Evolutionary conservation across 805 yeast genomes (phyloP), one percentile per base, ranked within the genome.

Genomic region (Wickerhamiella brachini): DNA sequence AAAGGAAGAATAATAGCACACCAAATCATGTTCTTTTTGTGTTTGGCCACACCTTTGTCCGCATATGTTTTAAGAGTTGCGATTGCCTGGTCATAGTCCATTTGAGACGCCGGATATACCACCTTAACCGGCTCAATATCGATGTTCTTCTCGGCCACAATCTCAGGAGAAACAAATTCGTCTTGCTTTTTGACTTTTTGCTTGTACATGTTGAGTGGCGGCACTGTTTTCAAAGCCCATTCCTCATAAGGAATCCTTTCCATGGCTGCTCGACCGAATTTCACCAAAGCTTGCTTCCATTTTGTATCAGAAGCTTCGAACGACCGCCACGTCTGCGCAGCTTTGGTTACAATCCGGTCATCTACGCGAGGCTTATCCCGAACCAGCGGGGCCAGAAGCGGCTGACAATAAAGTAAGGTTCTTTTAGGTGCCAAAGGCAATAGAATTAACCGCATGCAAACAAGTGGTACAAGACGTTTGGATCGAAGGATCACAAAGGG

Each of bases 211-310:
- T 69, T 66, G 52, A 77, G 74, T 2, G 88, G 79, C 0, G 97
- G 97, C 22, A 90, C 76, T 2, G 90, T 76, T 54, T 79, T 72
- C 53, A 89, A 69, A 45, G 87, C 77, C 59, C 78, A 76, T 61
- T 89, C 97, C 56, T 81, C 80, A 77, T 90, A 89, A 2, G 90
- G 86, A 6, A 85, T 78, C 21, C 78, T 71, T 49, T 77, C 75
- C 57, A 88, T 64, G 41, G 83, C 70, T 50, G 63, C 65, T 44
- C 76, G 73, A 15, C 81, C 75, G 54, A 70, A 69, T 2, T 61
- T 48, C 2, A 83, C 87, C 45, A 88, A 74, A 50, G 70, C 72
- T 56, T 74, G 69, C 64, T 86, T 86, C 59, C 82, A 66, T 9
- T 69, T 61, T 39, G 71, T 67, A 1, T 80, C 72, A 1, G 94